A percentile compares a stretch with the other conserved stretches of the same genome.
phyloP scores from a whole-genome alignment of 2,329 filamentous ascomycete species.

The Plectosphaerella cucumerina region DNA sequence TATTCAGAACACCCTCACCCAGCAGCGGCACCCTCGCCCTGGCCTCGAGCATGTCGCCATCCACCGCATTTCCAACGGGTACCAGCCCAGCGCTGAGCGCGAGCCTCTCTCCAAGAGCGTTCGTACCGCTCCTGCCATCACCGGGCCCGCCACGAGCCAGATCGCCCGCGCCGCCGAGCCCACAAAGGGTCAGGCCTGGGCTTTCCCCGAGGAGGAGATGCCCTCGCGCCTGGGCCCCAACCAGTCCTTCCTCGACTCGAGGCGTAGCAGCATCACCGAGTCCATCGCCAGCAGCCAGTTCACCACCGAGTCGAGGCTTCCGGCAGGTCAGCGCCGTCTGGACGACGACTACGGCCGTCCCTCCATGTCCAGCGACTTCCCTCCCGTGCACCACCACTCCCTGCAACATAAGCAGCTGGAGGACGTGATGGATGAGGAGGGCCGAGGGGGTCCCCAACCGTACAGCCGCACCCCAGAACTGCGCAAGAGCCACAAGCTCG shows the following conservation, averaged over 20 bases:
- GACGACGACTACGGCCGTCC: constrained; percentile 56
- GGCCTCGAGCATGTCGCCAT: constrained; percentile 48
- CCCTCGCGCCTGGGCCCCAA: constrained; percentile 45
- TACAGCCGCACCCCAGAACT: constrained; percentile 82
- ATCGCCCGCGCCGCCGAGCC: constrained; percentile 71
- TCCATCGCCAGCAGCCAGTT: constrained; percentile 78
- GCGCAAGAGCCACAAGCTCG: constrained; percentile 79
- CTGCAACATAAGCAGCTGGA: constrained; percentile 71
- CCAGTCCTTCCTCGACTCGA: constrained; percentile 55
- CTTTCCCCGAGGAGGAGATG: constrained; percentile 72
- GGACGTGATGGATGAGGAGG: constrained; percentile 60
- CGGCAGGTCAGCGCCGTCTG: constrained; percentile 66
- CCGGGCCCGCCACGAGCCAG: constrained; percentile 60
- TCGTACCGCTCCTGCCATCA: constrained; percentile 71
- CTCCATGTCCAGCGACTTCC: constrained; percentile 51
- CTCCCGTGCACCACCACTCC: constrained; percentile 65
- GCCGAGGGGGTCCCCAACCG: constrained; percentile 57
- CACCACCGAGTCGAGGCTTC: constrained; percentile 68
- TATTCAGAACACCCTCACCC: constrained; percentile 66
- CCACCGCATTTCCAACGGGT: constrained; percentile 61
- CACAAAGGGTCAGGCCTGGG: constrained; percentile 80
- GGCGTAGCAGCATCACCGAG: constrained; percentile 72
- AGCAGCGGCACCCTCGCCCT: constrained; percentile 57
- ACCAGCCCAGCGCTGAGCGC: constrained; percentile 56
- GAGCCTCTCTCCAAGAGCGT: constrained; percentile 47